Evolutionary conservation across 495 filamentous ascomycete genomes (phyloP).

Genomic region (Podospora conica): DNA sequence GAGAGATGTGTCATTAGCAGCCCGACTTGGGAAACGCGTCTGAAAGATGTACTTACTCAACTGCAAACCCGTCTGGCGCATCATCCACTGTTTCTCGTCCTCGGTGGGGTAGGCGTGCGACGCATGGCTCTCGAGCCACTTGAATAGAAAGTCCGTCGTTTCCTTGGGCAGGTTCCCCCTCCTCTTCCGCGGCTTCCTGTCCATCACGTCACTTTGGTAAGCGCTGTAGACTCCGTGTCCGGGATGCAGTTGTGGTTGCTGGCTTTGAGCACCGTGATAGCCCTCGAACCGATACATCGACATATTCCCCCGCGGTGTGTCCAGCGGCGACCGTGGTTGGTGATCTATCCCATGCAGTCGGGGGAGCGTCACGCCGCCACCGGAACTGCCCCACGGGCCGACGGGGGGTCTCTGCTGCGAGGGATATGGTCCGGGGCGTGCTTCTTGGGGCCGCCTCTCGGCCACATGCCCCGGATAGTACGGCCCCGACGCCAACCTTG

Average conservation of each 20-base stretch:
- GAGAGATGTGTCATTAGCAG: conserved; percentile 11
- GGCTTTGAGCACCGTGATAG: no score
- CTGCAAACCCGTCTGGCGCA: conserved; percentile 66
- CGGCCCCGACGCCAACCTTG: not conserved
- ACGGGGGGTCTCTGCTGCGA: not conserved
- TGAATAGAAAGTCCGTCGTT: conserved; percentile 71
- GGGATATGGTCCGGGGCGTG: not conserved
- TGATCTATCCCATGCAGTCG: not conserved
- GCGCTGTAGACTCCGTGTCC: conserved; percentile 28
- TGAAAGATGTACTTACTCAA: conserved; percentile 59
- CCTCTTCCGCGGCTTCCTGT: conserved; percentile 54
- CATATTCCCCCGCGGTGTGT: not conserved
- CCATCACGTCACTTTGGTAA: conserved; percentile 22
- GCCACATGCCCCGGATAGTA: no score
- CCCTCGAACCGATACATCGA: not conserved
- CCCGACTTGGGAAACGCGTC: not conserved
- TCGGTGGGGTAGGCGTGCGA: conserved; percentile 84
- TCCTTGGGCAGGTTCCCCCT: conserved; percentile 83
- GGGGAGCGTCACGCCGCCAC: not conserved
- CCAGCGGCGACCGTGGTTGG: not conserved
- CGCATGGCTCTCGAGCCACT: conserved; percentile 72
- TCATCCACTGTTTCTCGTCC: conserved; percentile 81
- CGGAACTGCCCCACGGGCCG: not conserved
- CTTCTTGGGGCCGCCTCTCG: no score
- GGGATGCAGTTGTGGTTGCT: conserved; percentile 13